phyloP scores from a whole-genome alignment of 306 rosid genomes.

The Mucuna pruriens region DNA sequence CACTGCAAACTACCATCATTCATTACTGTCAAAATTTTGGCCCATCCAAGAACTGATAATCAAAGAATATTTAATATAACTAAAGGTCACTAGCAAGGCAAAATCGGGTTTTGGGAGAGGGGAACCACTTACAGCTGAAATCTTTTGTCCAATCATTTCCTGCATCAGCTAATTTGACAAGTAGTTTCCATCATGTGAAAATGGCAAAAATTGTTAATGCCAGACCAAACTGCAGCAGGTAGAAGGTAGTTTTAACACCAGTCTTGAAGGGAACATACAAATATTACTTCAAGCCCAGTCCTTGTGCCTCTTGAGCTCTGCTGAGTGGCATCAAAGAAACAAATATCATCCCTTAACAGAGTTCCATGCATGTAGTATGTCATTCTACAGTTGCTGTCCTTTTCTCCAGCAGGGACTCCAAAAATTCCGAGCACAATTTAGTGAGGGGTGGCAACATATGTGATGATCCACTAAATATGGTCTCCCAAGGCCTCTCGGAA shows the following conservation, averaged over 20 bases:
- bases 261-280: constrained; percentile 5
- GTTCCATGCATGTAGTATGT: constrained; percentile 16
- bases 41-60: constrained; percentile 15
- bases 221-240: neutral
- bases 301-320: constrained; percentile 19
- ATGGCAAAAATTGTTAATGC: constrained; percentile 32
- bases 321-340: constrained; percentile 23
- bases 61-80: constrained; percentile 24
- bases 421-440: constrained; percentile 75
- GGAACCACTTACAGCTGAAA: constrained; percentile 31
- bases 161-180: constrained; percentile 32
- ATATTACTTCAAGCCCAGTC: constrained; percentile 18
- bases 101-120: neutral
- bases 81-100: neutral
- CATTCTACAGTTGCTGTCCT: constrained; percentile 57
- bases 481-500: constrained; percentile 89
- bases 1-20: constrained; percentile 10
- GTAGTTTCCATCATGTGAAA: constrained; percentile 20
- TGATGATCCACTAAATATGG: constrained; percentile 78
- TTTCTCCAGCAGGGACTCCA: constrained; percentile 78
- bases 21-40: constrained; percentile 7
- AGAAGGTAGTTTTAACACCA: constrained; percentile 8
- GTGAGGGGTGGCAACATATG: constrained; percentile 84
- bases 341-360: constrained; percentile 13
- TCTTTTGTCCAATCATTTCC: constrained; percentile 17